phyloP scores from a whole-genome alignment of 257 asterid species.

The Handroanthus guayacan region DNA sequence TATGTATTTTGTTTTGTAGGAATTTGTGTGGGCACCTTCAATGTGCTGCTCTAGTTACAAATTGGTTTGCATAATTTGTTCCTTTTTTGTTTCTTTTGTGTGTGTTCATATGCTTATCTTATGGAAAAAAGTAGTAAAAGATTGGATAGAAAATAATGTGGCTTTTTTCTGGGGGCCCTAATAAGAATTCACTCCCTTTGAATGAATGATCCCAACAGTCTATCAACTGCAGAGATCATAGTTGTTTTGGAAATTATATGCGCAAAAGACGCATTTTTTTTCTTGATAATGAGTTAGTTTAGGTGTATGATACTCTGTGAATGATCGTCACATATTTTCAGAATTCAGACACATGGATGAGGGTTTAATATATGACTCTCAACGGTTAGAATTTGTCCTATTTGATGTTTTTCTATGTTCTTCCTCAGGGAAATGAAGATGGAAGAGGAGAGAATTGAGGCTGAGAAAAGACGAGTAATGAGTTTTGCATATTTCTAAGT shows the following conservation, averaged over 20 bases:
- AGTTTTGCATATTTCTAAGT: conserved; percentile 18
- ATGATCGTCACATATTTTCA: too few relatives aligned
- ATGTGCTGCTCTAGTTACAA: neutral
- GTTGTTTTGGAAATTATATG: neutral
- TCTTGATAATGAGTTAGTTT: neutral
- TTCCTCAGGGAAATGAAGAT: conserved; percentile 90
- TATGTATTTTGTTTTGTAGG: too few relatives aligned
- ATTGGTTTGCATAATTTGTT: neutral
- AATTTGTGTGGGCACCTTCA: neutral
- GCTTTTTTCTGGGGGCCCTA: conserved; percentile 40
- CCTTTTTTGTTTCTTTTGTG: neutral
- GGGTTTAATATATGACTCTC: conserved; percentile 2
- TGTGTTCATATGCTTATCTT: neutral
- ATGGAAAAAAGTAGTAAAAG: conserved; percentile 25
- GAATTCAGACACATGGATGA: too few relatives aligned
- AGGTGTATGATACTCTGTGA: neutral
- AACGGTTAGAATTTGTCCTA: neutral
- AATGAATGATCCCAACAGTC: neutral
- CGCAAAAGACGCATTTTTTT: neutral
- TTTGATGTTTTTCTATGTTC: conserved; percentile 31
- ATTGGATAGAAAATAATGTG: conserved; percentile 60
- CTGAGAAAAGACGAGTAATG: conserved; percentile 89
- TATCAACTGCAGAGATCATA: neutral
- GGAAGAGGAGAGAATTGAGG: conserved; percentile 89
- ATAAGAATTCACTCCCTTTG: neutral